Evolutionary conservation across 257 asterid species (phyloP).

Genomic region (Penstemon newberryi): DNA sequence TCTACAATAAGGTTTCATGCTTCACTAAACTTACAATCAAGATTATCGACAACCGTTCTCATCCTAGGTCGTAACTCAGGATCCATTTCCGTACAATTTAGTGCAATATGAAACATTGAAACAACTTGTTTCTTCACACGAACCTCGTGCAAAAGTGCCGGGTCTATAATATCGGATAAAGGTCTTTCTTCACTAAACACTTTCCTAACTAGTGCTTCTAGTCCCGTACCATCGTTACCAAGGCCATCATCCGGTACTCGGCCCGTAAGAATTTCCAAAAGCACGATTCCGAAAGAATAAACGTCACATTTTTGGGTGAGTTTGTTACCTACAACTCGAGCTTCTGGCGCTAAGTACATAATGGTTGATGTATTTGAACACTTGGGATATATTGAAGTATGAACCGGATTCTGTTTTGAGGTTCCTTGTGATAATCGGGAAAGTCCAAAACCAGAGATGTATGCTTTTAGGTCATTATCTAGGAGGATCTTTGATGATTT

Average conservation of each 20-base stretch:
- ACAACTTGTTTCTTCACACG: constrained; percentile 88
- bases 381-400: constrained; percentile 33
- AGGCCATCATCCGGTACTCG: constrained; percentile 43
- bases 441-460: constrained; percentile 79
- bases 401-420: constrained; percentile 44
- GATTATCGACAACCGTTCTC: constrained; percentile 74
- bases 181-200: constrained; percentile 77
- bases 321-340: constrained; percentile 44
- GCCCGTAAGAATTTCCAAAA: constrained; percentile 82
- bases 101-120: constrained; percentile 74
- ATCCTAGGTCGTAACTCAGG: constrained; percentile 90
- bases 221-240: constrained; percentile 55
- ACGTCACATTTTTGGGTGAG: constrained; percentile 77
- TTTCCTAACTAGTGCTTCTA: constrained; percentile 67
- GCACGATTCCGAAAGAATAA: constrained; percentile 76
- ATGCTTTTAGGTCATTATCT: constrained; percentile 74
- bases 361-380: constrained; percentile 34
- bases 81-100: constrained; percentile 76
- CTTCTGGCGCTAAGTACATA: constrained; percentile 66
- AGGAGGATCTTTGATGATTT: constrained; percentile 85
- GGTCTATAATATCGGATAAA: constrained; percentile 77
- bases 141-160: constrained; percentile 71
- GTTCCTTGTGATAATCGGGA: constrained; percentile 53
- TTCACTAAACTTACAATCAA: constrained; percentile 54
- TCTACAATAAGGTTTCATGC: constrained; percentile 21